Conservation (phyloP, 768 basidiomycete species). For the Atractiella rhizophila region DNA sequence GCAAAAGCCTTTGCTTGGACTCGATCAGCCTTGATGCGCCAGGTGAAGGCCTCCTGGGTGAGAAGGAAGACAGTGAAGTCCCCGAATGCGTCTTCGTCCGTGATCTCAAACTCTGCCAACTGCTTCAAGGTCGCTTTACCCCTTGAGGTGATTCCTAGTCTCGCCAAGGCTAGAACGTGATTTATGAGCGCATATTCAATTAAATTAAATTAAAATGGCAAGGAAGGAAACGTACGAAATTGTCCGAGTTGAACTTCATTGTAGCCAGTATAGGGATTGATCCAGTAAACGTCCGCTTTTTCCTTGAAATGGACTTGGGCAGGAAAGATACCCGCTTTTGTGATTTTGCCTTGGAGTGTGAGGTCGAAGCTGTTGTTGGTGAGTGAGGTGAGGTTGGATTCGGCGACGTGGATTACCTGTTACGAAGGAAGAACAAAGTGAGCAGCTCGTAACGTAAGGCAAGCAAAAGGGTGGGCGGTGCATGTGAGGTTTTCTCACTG, state of each 20-base stretch:
- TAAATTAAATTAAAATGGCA: too few species aligned
- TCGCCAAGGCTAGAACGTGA: slow-evolving; percentile 25
- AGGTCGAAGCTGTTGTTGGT: slow-evolving; percentile 8
- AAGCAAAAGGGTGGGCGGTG: neutral
- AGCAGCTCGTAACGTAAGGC: slow-evolving; percentile 1
- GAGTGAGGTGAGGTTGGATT: slow-evolving; percentile 7
- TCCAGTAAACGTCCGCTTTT: slow-evolving; percentile 28
- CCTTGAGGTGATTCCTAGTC: slow-evolving; percentile 30
- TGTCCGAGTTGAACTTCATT: slow-evolving; percentile 32
- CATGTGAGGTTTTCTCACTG: neutral
- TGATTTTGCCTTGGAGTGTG: slow-evolving; percentile 21
- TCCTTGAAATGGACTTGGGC: slow-evolving; percentile 36
- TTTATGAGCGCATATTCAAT: too few species aligned
- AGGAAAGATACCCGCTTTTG: slow-evolving; percentile 40
- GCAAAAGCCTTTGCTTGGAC: slow-evolving; percentile 39
- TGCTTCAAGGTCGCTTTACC: slow-evolving; percentile 30
- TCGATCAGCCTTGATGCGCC: slow-evolving; percentile 34
- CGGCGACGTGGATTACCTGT: slow-evolving; percentile 7
- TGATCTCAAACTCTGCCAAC: slow-evolving; percentile 33
- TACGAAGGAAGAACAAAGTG: slow-evolving; percentile 6
- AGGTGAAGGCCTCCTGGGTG: slow-evolving; percentile 40
- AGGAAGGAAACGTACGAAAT: too few species aligned
- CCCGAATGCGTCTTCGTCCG: slow-evolving; percentile 34
- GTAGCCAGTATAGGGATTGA: slow-evolving; percentile 24
- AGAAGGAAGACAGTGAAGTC: slow-evolving; percentile 39